Conservation (phyloP, 768 basidiomycete species). For the Naganishia friedmannii region DNA sequence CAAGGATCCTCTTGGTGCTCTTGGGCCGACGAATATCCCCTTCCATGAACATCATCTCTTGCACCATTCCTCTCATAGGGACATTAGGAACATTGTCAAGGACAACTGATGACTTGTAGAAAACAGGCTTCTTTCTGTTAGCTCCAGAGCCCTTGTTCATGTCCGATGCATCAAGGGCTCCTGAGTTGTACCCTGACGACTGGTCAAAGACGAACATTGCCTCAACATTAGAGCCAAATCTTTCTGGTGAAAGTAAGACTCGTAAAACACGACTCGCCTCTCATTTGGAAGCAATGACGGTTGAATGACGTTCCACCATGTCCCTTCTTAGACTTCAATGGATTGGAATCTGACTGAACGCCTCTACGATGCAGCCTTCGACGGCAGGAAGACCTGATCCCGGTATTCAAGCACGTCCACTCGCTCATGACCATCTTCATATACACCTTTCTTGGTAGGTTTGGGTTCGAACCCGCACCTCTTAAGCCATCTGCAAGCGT, state of each 20-base stretch:
- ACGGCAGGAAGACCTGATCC: background rate
- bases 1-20: too few relatives aligned
- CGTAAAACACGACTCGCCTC: slow-evolving; percentile 2
- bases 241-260: slow-evolving; percentile 9
- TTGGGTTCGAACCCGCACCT: slow-evolving; percentile 4
- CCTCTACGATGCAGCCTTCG: background rate
- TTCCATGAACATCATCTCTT: background rate
- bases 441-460: slow-evolving; percentile 7
- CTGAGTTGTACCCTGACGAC: background rate
- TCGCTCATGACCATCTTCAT: slow-evolving; percentile 14
- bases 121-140: background rate
- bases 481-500: background rate
- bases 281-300: background rate
- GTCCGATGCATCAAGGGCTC: background rate
- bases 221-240: background rate
- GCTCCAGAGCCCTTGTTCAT: background rate
- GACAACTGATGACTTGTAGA: background rate
- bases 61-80: background rate
- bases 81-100: background rate
- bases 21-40: background rate
- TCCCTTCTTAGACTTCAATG: background rate
- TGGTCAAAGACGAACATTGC: slow-evolving; percentile 9
- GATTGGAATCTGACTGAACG: background rate
- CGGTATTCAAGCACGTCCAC: background rate
- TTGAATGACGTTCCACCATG: background rate